Evolutionary conservation across 2,329 filamentous ascomycete genomes (phyloP).

Genomic region (Aspergillus ibericus): DNA sequence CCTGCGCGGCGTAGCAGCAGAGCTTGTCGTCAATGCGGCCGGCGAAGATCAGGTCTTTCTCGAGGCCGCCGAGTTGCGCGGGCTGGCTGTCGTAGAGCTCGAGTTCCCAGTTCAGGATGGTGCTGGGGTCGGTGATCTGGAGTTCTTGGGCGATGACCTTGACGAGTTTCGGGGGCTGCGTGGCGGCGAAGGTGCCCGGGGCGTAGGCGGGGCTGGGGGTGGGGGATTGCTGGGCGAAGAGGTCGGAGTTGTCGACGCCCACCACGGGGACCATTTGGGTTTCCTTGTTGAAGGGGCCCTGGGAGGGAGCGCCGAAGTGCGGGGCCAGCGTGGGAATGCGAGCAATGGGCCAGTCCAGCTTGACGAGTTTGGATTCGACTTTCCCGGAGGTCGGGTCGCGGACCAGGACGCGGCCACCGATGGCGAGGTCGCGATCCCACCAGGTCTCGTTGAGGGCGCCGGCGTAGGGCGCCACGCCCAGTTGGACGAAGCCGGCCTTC

Average conservation of each 20-base stretch:
- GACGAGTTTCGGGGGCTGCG: conserved; percentile 82
- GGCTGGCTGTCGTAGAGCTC: conserved; percentile 92
- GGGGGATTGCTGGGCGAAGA: conserved; percentile 33
- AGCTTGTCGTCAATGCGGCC: conserved; percentile 97
- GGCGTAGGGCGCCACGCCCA: conserved; percentile 90
- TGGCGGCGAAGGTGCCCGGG: conserved; percentile 71
- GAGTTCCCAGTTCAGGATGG: conserved; percentile 93
- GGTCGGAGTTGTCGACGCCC: conserved; percentile 74
- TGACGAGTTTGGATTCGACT: conserved; percentile 78
- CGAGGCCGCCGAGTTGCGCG: conserved; percentile 77
- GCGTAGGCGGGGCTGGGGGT: conserved; percentile 30
- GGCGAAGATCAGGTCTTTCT: conserved; percentile 92
- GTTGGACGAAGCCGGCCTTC: conserved; percentile 81
- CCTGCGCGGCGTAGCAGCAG: conserved; percentile 87
- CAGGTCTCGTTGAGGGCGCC: conserved; percentile 84
- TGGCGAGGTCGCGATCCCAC: conserved; percentile 94
- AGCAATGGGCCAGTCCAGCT: conserved; percentile 92
- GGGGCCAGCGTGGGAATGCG: conserved; percentile 87
- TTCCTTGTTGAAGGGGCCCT: conserved; percentile 74
- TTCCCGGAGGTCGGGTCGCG: conserved; percentile 71
- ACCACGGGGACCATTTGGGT: conserved; percentile 94
- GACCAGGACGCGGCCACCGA: conserved; percentile 86
- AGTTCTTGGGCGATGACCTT: conserved; percentile 77
- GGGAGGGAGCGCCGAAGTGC: conserved; percentile 77
- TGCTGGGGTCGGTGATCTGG: conserved; percentile 68